Percentiles rank a stretch among this genome's conserved stretches.
Conservation (phyloP, 345 rosid species). For the Citropsis articulata region DNA sequence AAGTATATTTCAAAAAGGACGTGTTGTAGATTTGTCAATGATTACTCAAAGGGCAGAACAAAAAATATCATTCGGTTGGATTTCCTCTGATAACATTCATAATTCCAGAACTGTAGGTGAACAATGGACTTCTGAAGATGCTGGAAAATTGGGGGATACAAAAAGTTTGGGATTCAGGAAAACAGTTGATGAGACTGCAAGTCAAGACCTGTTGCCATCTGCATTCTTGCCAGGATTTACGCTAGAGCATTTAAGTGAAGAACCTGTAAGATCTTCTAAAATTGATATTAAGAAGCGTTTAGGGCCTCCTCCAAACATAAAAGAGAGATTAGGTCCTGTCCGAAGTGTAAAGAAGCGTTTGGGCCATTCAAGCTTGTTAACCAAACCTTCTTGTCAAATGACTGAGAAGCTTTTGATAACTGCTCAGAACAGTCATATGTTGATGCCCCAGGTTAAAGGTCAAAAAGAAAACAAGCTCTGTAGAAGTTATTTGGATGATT, state of each 20-base stretch:
- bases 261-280: slow-evolving; percentile 8
- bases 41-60: neutral
- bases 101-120: slow-evolving; percentile 12
- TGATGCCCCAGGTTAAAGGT: slow-evolving; percentile 15
- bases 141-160: neutral
- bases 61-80: neutral
- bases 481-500: neutral
- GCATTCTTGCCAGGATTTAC: neutral
- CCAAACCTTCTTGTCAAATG: neutral
- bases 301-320: slow-evolving; percentile 11
- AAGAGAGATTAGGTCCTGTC: slow-evolving; percentile 17
- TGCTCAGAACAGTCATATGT: neutral
- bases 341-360: slow-evolving; percentile 24
- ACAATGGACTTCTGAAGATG: slow-evolving; percentile 19
- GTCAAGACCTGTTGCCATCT: neutral
- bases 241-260: slow-evolving; percentile 14
- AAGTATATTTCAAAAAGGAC: neutral
- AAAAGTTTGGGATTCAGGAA: neutral
- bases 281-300: slow-evolving; percentile 21
- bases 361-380: neutral
- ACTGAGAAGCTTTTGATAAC: slow-evolving; percentile 19
- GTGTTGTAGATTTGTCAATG: slow-evolving; percentile 19
- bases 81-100: slow-evolving; percentile 8
- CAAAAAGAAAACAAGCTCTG: neutral
- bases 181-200: neutral